Base-by-base conservation (phyloP, 2,329 filamentous ascomycete species). In the Paraconiothyrium sp. region DNA sequence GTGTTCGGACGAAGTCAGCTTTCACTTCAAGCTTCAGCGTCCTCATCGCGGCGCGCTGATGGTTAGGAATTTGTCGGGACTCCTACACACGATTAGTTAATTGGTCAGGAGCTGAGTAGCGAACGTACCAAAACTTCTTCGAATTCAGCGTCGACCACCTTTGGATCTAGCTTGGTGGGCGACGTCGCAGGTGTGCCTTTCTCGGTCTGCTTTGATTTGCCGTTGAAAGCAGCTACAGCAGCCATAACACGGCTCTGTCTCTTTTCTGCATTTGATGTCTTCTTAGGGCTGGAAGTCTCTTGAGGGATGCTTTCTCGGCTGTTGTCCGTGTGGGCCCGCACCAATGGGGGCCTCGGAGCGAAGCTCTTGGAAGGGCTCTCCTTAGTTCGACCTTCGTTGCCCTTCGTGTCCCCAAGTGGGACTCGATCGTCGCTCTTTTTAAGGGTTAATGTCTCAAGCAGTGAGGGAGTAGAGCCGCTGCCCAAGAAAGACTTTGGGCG, bases 31-130 rank as follows among this genome's bases (percentile, higher is more conserved):
- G 86, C 65, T 92, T 93, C 62, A 99, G 83, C 59, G 90, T 94
- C 49, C 94, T 88, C 93, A 99, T 97, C 81, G 96, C 96, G 78
- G 94, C 93, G 58, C 94, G 87, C 84, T 97, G 93, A 66, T 97
- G 92, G 73, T 96, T 92, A 3, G 94, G 94, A 58, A 98, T 97
- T 72, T 98, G 97, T 66, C 94, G 88, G 20, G 94, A 89, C 76
- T 97, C 93, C 78, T 97, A 1, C 20, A 6, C 80, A 63, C 86
- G 82, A 64, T 88, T 82, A 68, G 83, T 16, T 34, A 20, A 27
- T 1, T 46, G 22, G 3, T 34, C 14, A 32, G 11, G 2, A 30
- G 11, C 14, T 11, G 39, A 20, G 16, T 11, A 20, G 83, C 81
- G 58, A 78, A 77, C 83, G 75, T 68, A 88, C 85, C 68, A 90